phyloP scores from a whole-genome alignment of 257 asterid genomes.

The Solanum chaucha region DNA sequence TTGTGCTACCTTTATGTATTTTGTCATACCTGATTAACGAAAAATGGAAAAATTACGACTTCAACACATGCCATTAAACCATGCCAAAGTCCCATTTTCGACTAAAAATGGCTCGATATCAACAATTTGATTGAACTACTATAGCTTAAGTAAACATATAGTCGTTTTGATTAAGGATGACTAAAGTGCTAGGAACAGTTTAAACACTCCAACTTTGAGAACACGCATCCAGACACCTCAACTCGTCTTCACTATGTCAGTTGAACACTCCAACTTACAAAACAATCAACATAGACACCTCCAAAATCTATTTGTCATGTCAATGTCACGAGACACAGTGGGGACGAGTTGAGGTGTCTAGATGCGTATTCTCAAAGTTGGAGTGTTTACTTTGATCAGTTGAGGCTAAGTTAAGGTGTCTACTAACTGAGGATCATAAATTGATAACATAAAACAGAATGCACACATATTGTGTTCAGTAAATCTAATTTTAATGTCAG shows the following conservation, averaged over 20 bases:
- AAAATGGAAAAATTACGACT: neutral
- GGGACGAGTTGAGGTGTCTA: too few species aligned
- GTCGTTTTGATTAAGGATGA: too few species aligned
- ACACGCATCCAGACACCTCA: too few species aligned
- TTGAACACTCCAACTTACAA: too few species aligned
- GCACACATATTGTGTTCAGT: neutral
- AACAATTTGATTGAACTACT: neutral
- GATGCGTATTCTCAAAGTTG: neutral
- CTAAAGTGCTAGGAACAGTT: too few species aligned
- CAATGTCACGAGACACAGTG: too few species aligned
- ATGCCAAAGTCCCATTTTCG: neutral
- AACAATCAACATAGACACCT: too few species aligned
- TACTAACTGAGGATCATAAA: neutral
- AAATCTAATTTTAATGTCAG: neutral
- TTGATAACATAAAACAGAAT: neutral
- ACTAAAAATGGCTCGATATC: neutral
- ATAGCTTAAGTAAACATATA: too few species aligned
- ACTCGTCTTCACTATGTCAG: too few species aligned
- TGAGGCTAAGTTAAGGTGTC: neutral
- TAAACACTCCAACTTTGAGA: too few species aligned
- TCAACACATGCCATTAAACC: neutral
- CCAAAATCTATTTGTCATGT: too few species aligned
- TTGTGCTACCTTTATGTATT: constrained; percentile 47
- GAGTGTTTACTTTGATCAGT: neutral
- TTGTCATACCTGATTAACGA: constrained; percentile 41